phyloP scores from a whole-genome alignment of 2,329 filamentous ascomycete genomes.

The Trichoderma asperellum region DNA sequence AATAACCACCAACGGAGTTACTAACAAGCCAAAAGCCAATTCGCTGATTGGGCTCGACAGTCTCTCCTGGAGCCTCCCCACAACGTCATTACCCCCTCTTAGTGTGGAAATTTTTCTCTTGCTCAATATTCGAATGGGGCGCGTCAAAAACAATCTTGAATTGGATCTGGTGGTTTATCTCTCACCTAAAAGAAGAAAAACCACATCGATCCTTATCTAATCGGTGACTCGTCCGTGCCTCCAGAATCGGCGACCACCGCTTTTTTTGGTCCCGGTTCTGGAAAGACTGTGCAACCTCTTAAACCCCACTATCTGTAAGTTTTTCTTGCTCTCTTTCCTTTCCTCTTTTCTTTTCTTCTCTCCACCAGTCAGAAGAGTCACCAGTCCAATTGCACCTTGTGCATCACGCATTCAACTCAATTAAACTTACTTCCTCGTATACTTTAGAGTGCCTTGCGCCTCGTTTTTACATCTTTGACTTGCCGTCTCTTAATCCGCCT shows the following conservation, averaged over 20 bases:
- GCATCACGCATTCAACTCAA: background rate
- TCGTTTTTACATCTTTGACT: constrained; percentile 27
- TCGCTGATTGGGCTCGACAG: background rate
- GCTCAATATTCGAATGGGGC: constrained; percentile 5
- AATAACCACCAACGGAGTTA: background rate
- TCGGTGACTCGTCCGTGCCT: constrained; percentile 27
- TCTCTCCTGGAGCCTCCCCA: constrained; percentile 10
- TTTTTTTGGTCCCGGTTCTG: background rate
- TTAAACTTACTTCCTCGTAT: background rate
- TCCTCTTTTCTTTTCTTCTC: background rate
- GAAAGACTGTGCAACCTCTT: constrained; percentile 6
- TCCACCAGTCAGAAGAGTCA: constrained; percentile 27
- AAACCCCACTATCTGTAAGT: constrained; percentile 29
- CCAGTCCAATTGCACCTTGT: constrained; percentile 9
- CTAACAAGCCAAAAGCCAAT: background rate
- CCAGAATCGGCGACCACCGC: constrained; percentile 24
- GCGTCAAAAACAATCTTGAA: constrained; percentile 19
- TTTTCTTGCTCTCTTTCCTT: constrained; percentile 27
- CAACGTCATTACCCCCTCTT: constrained; percentile 15
- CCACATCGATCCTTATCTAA: constrained; percentile 21
- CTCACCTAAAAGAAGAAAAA: constrained; percentile 9
- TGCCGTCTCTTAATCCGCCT: constrained; percentile 58
- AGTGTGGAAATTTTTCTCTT: constrained; percentile 6
- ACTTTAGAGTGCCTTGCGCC: constrained; percentile 30
- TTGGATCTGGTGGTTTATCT: constrained; percentile 20